A percentile compares a stretch with the other conserved stretches of the same genome.
Conservation (phyloP, 768 basidiomycete species). For the Rhodotorula babjevae region DNA sequence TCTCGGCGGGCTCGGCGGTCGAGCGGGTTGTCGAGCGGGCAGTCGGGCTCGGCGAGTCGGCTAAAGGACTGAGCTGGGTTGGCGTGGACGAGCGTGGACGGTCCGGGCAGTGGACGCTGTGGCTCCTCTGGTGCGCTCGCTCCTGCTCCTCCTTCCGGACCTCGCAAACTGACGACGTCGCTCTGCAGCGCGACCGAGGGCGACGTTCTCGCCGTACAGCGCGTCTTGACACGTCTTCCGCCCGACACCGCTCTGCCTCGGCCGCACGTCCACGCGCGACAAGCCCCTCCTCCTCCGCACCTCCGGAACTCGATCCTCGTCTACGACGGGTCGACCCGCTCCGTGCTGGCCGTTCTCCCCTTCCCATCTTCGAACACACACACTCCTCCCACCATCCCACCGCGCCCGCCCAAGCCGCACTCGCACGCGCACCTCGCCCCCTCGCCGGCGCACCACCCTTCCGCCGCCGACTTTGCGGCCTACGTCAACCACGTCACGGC, state of each 20-base stretch:
- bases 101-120: neutral
- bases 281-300: neutral
- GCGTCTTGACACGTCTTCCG: neutral
- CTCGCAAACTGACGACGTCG: neutral
- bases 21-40: too few relatives aligned
- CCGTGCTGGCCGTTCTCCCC: constrained; percentile 7
- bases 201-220: constrained; percentile 3
- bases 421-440: neutral
- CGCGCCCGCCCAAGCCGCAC: neutral
- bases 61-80: neutral
- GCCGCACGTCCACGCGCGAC: too few relatives aligned
- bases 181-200: constrained; percentile 11
- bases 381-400: too few relatives aligned
- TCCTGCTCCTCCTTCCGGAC: neutral
- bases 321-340: neutral
- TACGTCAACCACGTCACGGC: constrained; percentile 16
- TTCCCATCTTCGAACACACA: too few relatives aligned
- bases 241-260: neutral
- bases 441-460: neutral
- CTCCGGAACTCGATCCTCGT: constrained; percentile 19
- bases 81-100: neutral
- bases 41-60: neutral
- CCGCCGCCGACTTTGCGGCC: neutral
- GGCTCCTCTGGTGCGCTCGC: neutral
- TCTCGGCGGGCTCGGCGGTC: neutral